These are phyloP conservation scores for Blastobotrys indianensis DNA, from an alignment of 1,139 yeast genomes.

Conservation along the genomic window DNA sequence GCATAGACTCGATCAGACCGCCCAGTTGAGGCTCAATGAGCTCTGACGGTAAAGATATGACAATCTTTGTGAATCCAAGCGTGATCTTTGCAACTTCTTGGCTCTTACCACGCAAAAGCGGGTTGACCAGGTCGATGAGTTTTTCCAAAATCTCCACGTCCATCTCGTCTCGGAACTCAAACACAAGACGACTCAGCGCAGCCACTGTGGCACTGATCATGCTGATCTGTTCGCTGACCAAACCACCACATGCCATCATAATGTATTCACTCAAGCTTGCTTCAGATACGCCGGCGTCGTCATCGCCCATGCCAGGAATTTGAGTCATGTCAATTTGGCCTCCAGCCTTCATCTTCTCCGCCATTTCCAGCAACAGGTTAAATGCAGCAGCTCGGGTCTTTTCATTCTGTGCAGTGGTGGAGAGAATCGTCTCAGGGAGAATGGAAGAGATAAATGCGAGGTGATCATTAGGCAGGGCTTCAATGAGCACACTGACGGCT, in stretches of 20 bases:
- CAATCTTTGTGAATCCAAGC: constrained; percentile 89
- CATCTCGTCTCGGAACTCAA: constrained; percentile 68
- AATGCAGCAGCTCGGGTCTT: constrained; percentile 83
- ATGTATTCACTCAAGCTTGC: constrained; percentile 78
- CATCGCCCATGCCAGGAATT: constrained; percentile 63
- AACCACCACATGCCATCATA: constrained; percentile 93
- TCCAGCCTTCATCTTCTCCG: constrained; percentile 66
- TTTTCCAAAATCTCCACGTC: constrained; percentile 59
- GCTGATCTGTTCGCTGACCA: constrained; percentile 88
- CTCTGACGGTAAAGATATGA: constrained; percentile 77
- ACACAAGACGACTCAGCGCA: constrained; percentile 78
- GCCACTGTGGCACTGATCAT: constrained; percentile 96
- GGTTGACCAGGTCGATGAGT: constrained; percentile 79
- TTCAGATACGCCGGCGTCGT: constrained; percentile 49
- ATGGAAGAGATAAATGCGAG: constrained; percentile 74
- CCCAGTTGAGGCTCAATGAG: constrained; percentile 62
- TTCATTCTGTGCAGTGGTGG: constrained; percentile 92
- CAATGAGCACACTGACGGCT: constrained; percentile 57
- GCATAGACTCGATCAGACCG: constrained; percentile 60
- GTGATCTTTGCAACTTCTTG: constrained; percentile 93
- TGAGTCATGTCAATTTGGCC: constrained; percentile 60
- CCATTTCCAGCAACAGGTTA: constrained; percentile 72
- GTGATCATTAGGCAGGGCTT: constrained; percentile 54
- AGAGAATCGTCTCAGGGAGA: constrained; percentile 80
- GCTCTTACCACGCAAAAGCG: constrained; percentile 83